Conservation (phyloP, 2,329 filamentous ascomycete genomes). For the Cercospora zeina region DNA sequence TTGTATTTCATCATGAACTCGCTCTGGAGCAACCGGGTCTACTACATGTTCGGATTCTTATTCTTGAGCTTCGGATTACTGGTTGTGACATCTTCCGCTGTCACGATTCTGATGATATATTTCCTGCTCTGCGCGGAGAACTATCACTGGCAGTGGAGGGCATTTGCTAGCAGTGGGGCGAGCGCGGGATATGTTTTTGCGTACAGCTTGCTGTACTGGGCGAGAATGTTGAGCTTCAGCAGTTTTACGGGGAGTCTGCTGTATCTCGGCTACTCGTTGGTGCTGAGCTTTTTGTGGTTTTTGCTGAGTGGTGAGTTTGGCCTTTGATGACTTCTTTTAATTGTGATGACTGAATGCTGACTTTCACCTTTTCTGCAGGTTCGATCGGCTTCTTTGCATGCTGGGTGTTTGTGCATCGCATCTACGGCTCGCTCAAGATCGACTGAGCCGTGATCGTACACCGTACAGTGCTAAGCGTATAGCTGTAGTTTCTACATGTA, state of each 20-base stretch:
- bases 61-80: constrained; percentile 97
- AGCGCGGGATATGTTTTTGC: constrained; percentile 89
- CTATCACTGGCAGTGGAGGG: constrained; percentile 98
- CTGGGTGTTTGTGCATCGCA: constrained; percentile 90
- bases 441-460: constrained; percentile 58
- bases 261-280: constrained; percentile 87
- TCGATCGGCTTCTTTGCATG: constrained; percentile 94
- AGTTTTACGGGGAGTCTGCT: constrained; percentile 83
- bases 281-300: constrained; percentile 89
- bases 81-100: constrained; percentile 90
- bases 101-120: constrained; percentile 92
- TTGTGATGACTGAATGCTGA: constrained; percentile 22
- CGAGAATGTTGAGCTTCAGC: constrained; percentile 81
- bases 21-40: constrained; percentile 97
- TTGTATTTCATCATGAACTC: constrained; percentile 99
- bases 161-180: constrained; percentile 87
- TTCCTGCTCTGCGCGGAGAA: constrained; percentile 95
- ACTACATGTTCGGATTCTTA: constrained; percentile 99
- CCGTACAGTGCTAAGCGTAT: not conserved
- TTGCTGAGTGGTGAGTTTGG: constrained; percentile 79
- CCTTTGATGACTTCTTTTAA: not conserved
- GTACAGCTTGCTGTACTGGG: constrained; percentile 87
- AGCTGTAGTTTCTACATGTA: not conserved
- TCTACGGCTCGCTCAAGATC: constrained; percentile 97
- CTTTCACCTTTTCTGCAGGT: constrained; percentile 55